Base-by-base conservation (phyloP, 176 grass and related monocot species). In the Hordeum marinum region DNA sequence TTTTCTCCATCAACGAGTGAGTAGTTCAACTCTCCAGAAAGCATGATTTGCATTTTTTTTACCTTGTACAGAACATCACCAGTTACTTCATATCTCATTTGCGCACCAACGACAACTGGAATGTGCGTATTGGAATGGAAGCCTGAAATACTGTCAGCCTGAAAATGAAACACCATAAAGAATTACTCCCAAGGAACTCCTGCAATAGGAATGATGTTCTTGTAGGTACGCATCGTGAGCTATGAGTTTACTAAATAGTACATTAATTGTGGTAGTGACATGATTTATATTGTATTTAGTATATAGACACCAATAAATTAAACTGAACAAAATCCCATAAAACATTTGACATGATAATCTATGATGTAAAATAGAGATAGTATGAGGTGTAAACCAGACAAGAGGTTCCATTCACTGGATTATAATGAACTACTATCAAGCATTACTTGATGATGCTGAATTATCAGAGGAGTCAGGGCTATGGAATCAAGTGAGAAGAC, bases 41-140 rank as follows among this genome's bases (percentile, higher is more conserved):
- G 37, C 26, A 88, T 76, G 34, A 35, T 37, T 45, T 54, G 20
- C 48, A 65, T 0, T 36, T 39, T 83, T 91, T 34, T 34, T 86
- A 98, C 96, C 96, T 96, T 98, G 88, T 98, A 98, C 81, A 98
- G 86, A 89, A 79, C 48, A 85, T 95, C 96, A 79, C 96, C 96
- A 3, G 93, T 98, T 71, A 95, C 78, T 86, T 98, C 96, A 89
- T 95, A 98, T 58, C 93, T 85, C 96, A 94, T 98, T 82, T 98
- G 96, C 0, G 85, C 93, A 34, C 96, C 96, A 57, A 98, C 54
- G 50, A 98, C 93, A 78, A 98, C 80, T 60, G 93, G 96, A 76
- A 98, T 98, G 40, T 98, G 96, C 9, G 96, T 98, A 84, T 98
- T 98, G 63, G 91, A 72, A 92, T 98, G 96, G 32, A 98, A 98